Conservation (phyloP, 2,329 filamentous ascomycete genomes). For the Talaromyces piceae region DNA sequence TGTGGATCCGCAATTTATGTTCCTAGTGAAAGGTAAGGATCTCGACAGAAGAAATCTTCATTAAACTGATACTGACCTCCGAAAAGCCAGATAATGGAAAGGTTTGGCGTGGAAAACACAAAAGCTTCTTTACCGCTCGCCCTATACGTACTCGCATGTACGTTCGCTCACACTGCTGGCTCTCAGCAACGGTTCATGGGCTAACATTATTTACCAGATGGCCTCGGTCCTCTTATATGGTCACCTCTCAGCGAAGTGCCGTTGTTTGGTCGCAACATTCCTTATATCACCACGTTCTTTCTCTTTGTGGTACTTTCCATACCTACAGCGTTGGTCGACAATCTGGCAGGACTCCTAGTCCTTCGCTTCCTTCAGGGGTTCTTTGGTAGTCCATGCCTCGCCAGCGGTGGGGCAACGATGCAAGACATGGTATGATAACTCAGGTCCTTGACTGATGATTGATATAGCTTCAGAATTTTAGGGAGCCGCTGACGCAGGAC, state of each 20-base stretch:
- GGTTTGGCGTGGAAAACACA: conserved; percentile 1
- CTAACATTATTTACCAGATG: too few relatives aligned
- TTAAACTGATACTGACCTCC: too few relatives aligned
- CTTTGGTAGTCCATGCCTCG: conserved; percentile 58
- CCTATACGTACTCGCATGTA: conserved; percentile 24
- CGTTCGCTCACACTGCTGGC: too few relatives aligned
- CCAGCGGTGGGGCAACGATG: conserved; percentile 45
- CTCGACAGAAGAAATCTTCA: too few relatives aligned
- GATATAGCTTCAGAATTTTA: too few relatives aligned
- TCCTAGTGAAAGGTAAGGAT: too few relatives aligned
- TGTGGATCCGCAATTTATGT: conserved; percentile 28
- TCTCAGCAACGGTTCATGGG: too few relatives aligned
- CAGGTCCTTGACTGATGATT: conserved; percentile 53
- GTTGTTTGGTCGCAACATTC: conserved; percentile 56
- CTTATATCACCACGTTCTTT: conserved; percentile 59
- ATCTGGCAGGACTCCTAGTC: conserved; percentile 57
- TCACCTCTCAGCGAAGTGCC: conserved; percentile 61
- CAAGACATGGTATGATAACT: conserved; percentile 41
- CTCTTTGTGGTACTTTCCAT: conserved; percentile 60
- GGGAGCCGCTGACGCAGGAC: too few relatives aligned
- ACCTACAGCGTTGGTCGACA: conserved; percentile 56
- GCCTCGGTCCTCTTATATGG: conserved; percentile 58
- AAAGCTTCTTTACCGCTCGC: conserved; percentile 24
- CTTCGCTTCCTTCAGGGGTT: conserved; percentile 58
- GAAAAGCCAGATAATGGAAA: conserved; percentile 4